Percentiles rank a stretch among this genome's conserved stretches.
These are phyloP conservation scores for Scheffersomyces coipomensis DNA, from an alignment of 805 yeast genomes.

Conservation along the genomic window DNA sequence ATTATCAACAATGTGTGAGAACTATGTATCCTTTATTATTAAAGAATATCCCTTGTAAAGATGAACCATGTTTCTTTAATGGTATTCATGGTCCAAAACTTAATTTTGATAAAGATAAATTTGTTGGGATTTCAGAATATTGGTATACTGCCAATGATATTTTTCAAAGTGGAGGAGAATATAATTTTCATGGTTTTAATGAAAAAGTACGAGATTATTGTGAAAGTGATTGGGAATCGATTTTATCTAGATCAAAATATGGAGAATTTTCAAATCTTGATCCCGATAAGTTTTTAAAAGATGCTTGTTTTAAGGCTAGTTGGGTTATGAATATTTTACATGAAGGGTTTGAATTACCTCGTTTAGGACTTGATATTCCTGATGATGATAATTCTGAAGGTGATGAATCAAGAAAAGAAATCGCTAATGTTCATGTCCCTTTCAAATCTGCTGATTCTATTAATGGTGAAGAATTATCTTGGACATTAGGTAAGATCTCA, in stretches of 20 bases:
- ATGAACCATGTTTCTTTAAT: conserved; percentile 88
- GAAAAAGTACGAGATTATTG: conserved; percentile 70
- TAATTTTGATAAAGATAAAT: conserved; percentile 74
- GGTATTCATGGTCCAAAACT: conserved; percentile 93
- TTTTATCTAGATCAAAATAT: conserved; percentile 46
- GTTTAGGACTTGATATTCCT: conserved; percentile 53
- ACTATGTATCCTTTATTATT: conserved; percentile 74
- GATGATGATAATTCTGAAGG: conserved; percentile 14
- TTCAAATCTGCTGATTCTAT: conserved; percentile 82
- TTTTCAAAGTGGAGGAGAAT: conserved; percentile 84
- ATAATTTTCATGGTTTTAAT: conserved; percentile 70
- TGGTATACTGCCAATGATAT: conserved; percentile 97
- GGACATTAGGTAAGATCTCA: conserved; percentile 92
- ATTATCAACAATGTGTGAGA: conserved; percentile 69
- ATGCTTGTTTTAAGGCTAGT: conserved; percentile 90
- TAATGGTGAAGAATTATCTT: conserved; percentile 82
- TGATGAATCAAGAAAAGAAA: conserved; percentile 27
- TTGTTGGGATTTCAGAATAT: conserved; percentile 93
- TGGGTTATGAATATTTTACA: conserved; percentile 91
- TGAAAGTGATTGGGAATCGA: conserved; percentile 65
- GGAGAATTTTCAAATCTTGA: conserved; percentile 61
- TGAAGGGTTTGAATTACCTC: conserved; percentile 89
- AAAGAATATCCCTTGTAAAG: conserved; percentile 79
- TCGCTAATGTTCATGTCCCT: conserved; percentile 45
- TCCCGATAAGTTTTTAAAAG: conserved; percentile 50